Evolutionary conservation across 805 yeast species (phyloP).

Genomic region (Ogataea paraovalis): DNA sequence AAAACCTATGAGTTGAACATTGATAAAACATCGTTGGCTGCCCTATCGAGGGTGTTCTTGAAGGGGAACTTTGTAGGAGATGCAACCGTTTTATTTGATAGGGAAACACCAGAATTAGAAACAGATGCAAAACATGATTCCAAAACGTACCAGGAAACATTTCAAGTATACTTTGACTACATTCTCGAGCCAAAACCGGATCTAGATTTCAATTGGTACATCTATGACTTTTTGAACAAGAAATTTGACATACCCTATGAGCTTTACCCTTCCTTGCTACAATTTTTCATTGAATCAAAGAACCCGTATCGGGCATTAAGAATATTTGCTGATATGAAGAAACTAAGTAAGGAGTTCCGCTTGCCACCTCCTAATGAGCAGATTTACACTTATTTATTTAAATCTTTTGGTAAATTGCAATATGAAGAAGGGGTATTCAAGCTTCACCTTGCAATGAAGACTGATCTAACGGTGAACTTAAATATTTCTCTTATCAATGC

Average conservation of each 20-base stretch:
- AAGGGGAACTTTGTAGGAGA: conserved; percentile 35
- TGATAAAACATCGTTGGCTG: conserved; percentile 35
- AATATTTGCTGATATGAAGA: conserved; percentile 58
- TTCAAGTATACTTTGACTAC: conserved; percentile 40
- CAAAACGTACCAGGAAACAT: conserved; percentile 15
- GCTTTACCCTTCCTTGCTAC: conserved; percentile 54
- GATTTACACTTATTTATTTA: conserved; percentile 57
- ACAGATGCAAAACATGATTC: conserved; percentile 14
- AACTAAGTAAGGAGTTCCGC: conserved; percentile 50
- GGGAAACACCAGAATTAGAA: conserved; percentile 32
- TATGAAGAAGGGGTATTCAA: conserved; percentile 66
- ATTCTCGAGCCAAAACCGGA: conserved; percentile 34
- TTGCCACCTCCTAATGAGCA: conserved; percentile 48
- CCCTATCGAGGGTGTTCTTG: conserved; percentile 36
- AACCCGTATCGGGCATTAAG: conserved; percentile 60
- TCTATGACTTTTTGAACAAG: conserved; percentile 54
- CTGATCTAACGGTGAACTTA: conserved; percentile 54
- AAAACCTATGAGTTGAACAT: conserved; percentile 36
- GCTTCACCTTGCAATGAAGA: conserved; percentile 57
- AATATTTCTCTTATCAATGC: conserved; percentile 58
- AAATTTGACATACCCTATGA: conserved; percentile 57
- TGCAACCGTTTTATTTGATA: conserved; percentile 37
- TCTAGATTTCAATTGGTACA: conserved; percentile 51
- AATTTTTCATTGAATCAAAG: conserved; percentile 48
- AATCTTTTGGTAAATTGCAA: conserved; percentile 52